Evolutionary conservation across 345 rosid species (phyloP).

Genomic region (Nasturtium officinale): DNA sequence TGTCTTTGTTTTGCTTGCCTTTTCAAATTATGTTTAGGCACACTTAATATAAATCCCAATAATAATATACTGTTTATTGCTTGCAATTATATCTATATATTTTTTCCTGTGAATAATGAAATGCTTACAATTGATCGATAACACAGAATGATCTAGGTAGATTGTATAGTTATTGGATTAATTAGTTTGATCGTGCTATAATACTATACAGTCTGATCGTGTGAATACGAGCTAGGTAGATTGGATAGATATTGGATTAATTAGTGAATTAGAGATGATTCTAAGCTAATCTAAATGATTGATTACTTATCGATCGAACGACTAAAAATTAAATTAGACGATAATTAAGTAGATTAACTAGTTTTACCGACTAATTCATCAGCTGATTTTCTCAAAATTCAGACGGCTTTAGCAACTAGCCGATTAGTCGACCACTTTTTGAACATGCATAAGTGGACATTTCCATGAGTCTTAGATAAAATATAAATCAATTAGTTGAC

Average conservation of each 20-base stretch:
- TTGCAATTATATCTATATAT: not conserved
- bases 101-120: not conserved
- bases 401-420: not conserved
- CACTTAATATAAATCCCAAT: not conserved
- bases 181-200: no score
- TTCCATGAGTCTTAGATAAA: constrained; percentile 5
- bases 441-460: constrained; percentile 4
- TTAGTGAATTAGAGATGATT: no score
- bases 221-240: no score
- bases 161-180: no score
- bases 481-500: not conserved
- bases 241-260: not conserved
- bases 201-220: no score
- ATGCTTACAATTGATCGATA: not conserved
- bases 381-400: not conserved
- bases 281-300: not conserved
- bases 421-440: not conserved
- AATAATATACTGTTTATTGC: not conserved
- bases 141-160: no score
- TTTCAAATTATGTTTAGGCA: constrained; percentile 5
- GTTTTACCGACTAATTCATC: not conserved
- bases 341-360: not conserved
- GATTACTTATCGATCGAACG: not conserved
- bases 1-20: constrained; percentile 5
- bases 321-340: no score